Percentiles rank a stretch among this genome's conserved stretches.
These are phyloP conservation scores for Neurospora pannonica DNA, from an alignment of 495 filamentous ascomycete species.

Conservation along the genomic window DNA sequence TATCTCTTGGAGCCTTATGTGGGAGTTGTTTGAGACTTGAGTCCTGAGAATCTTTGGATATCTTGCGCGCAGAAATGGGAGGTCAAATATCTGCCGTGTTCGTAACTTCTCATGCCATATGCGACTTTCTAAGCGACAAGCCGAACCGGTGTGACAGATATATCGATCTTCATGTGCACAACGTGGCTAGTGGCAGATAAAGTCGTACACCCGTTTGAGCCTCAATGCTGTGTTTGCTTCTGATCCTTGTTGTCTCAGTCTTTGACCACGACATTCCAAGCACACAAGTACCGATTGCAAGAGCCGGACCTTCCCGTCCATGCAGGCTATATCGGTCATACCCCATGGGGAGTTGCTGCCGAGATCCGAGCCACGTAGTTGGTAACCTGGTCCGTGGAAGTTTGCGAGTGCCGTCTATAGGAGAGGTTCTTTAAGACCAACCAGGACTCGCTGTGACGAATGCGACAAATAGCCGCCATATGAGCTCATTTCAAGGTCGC, in stretches of 20 bases:
- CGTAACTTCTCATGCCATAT: rapidly evolving
- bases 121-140: neutral
- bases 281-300: neutral
- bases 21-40: neutral
- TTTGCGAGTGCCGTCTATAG: neutral
- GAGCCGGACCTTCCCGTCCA: neutral
- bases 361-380: neutral
- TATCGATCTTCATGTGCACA: neutral
- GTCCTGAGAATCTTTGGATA: neutral
- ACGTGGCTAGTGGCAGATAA: neutral
- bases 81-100: neutral
- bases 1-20: neutral
- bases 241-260: neutral
- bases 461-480: neutral
- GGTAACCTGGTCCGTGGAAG: neutral
- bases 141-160: neutral
- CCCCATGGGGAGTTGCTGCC: neutral
- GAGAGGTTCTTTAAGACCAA: neutral
- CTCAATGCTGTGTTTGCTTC: neutral
- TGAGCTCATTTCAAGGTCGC: neutral
- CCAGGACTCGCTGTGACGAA: neutral
- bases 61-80: neutral
- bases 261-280: neutral
- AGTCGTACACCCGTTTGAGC: neutral
- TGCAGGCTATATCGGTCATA: neutral